Base-by-base conservation (phyloP, 192 early-diverging fungal species). In the Dissophora globulifera region DNA sequence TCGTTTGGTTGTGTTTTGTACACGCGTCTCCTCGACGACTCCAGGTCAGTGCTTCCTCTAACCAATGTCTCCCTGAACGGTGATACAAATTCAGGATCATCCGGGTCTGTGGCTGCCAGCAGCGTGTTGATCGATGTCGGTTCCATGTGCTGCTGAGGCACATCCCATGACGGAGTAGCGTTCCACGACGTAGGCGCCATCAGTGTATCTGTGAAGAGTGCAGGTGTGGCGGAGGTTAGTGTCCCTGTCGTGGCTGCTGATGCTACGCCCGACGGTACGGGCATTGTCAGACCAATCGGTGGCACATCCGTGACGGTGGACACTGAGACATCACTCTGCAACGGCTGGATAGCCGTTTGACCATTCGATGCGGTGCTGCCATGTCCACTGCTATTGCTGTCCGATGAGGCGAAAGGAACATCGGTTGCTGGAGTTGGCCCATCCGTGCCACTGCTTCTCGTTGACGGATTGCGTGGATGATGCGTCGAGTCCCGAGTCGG, bases 41-140 rank as follows among this genome's bases (percentile, higher is more conserved):
- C n/a, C n/a, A n/a, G n/a, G 53, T 15, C 3, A 22, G 17, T n/a
- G 48, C 66, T 15, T 38, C 58, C 12, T 40, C 50, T 4, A n/a
- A 60, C 33, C 23, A 62, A 67, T 15, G 23, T 16, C 33, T 79
- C 67, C 29, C 58, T 54, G 26, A 67, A 79, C 5, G 64, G 66
- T 13, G 58, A 33, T 15, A 79, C 67, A 52, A 70, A 67, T 1
- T 33, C 43, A 5, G 72, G 72, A n/a, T 76, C 72, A 1, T 56
- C 58, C 19, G 72, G 72, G 43, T 76, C 64, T 4, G 72, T 76
- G 12, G 72, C 58, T 25, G 62, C 55, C 8, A 76, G 40, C 0
- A 76, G 31, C 1, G 72, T 76, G 23, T 76, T 76, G 47, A 76
- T 76, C 19, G 72, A 76, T 1, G 72, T 76, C 1, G 72, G 72